Evolutionary conservation across 495 filamentous ascomycete species (phyloP).

Genomic region (Podospora sp.): DNA sequence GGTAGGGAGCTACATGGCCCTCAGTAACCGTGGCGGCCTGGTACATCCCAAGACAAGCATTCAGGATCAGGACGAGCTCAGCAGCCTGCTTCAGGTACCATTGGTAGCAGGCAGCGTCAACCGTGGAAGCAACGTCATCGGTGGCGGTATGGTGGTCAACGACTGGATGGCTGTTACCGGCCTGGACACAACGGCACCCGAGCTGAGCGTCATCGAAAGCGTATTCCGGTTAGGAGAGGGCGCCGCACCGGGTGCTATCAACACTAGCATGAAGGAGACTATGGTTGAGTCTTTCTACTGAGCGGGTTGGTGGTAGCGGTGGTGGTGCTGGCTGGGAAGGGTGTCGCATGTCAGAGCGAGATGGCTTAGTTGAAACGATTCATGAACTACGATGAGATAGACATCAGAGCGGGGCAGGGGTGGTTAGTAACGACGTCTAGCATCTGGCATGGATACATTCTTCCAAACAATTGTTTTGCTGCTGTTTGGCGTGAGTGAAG

Average conservation of each 20-base stretch:
- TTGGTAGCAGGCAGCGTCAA: constrained; percentile 94
- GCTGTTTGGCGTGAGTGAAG: not conserved
- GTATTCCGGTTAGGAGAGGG: constrained; percentile 94
- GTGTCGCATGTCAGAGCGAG: not conserved
- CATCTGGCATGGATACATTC: not conserved
- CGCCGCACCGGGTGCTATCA: constrained; percentile 70
- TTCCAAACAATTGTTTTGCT: not conserved
- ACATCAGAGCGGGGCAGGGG: not conserved
- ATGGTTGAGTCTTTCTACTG: constrained; percentile 99
- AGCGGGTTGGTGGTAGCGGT: constrained; percentile 22
- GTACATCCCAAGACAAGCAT: constrained; percentile 97
- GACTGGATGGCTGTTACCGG: constrained; percentile 99
- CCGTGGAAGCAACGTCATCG: constrained; percentile 88
- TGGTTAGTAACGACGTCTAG: not conserved
- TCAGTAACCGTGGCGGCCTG: constrained; percentile 94
- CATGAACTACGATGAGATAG: not conserved
- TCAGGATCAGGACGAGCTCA: constrained; percentile 97
- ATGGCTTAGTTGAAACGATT: not conserved
- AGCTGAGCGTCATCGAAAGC: constrained; percentile 92
- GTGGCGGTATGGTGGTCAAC: constrained; percentile 98
- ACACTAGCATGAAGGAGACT: constrained; percentile 85
- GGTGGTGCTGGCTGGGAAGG: not conserved
- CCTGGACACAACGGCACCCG: constrained; percentile 93
- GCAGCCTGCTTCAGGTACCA: constrained; percentile 89
- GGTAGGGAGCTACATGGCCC: constrained; percentile 91